Base-by-base conservation (phyloP, 441 rosid genomes). In the Dalechampia spathulata region DNA sequence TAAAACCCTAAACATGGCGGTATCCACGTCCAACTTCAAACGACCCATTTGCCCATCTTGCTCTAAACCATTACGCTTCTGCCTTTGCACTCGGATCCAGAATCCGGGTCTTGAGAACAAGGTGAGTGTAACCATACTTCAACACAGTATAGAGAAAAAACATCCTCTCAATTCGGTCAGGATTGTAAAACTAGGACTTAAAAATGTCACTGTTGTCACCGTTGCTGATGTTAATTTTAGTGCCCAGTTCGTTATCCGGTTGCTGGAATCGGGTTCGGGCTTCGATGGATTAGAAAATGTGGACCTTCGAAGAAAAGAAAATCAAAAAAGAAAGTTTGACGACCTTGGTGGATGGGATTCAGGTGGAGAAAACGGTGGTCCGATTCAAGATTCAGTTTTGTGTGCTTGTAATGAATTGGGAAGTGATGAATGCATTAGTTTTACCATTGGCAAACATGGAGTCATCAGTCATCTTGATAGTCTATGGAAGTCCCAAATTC, bases 101-200 rank as follows among this genome's bases (percentile, higher is more conserved):
- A 68, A 63, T 57, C 81, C 76, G 34, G 65, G 68, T 52, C 69
- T 83, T 8, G 85, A 82, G 7, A 87, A 79, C 57, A 69, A 79
- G 63, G 86, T 83, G 12, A 67, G 70, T 57, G 71, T 91, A 26
- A 82, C 85, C 63, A 80, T 90, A 16, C 96, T 91, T 52, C 96
- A 91, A 57, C 98, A 91, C 58, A 75, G 78, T 53, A 72, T 76
- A 57, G 98, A 91, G 75, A 75, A 56, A 28, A 85, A 79, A 13
- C 93, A 91, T 69, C 90, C 85, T 0, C 86, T 87, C 60, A 91
- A 91, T 72, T 83, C 90, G 46, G 64, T 85, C 39, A 71, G 87
- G 43, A 85, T 87, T 57, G 90, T 82, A 25, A 91, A 64, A 52
- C 57, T 85, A 39, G 98, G 93, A 52, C 83, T 91, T 70, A 72